Conservation (phyloP, 148 eudicot species). For the Amaranthus hypochondriacus region DNA sequence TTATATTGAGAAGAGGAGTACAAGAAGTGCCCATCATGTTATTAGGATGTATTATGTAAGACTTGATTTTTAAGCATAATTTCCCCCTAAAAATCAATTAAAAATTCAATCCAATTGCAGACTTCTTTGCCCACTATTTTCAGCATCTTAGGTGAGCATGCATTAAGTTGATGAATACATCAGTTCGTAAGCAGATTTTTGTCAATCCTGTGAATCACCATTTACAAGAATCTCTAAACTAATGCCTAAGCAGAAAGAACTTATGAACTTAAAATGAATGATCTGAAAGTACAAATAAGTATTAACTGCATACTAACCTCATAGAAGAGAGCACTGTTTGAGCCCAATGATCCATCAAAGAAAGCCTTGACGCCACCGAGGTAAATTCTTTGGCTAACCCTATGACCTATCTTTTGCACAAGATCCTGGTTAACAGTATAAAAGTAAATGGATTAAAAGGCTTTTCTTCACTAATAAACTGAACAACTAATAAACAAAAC, state of each 20-base stretch:
- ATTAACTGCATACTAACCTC: slow-evolving; percentile 51
- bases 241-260: background rate
- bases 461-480: background rate
- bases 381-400: slow-evolving; percentile 74
- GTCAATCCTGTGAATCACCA: background rate
- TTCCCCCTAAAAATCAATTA: no score
- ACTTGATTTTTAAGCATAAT: no score
- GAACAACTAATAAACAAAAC: background rate
- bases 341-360: slow-evolving; percentile 93
- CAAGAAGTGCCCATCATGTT: no score
- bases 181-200: slow-evolving; percentile 3
- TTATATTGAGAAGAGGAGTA: no score
- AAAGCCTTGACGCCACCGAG: slow-evolving; percentile 93
- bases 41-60: no score
- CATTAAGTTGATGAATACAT: no score
- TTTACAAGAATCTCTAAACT: background rate
- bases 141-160: no score
- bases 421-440: slow-evolving; percentile 46
- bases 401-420: slow-evolving; percentile 49
- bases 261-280: background rate
- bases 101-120: no score
- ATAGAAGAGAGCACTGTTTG: slow-evolving; percentile 85
- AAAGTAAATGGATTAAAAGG: background rate
- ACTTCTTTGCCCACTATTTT: no score
- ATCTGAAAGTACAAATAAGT: background rate